Evolutionary conservation across 441 rosid species (phyloP), one percentile per base, ranked within the genome.

Genomic region (Breynia disticha): DNA sequence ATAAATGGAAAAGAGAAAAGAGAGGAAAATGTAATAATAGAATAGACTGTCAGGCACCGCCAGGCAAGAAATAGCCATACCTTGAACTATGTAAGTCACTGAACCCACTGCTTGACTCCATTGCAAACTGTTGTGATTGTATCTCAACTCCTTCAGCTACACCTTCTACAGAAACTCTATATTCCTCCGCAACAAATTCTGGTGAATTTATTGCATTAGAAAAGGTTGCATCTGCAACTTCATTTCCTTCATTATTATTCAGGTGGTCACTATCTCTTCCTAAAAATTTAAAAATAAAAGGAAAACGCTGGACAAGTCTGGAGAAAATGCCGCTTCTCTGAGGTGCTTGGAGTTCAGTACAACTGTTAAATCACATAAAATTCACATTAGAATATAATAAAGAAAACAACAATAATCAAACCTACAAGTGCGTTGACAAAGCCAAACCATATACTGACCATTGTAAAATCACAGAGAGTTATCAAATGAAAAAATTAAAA

Each of bases 221-320:
- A 19, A 39, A 41, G 19, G 42, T 46, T 5, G 54, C 61, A 51
- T 48, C 72, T 65, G 68, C 62, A 50, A 48, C 63, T 61, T 51
- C 64, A 42, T 57, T 67, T 55, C 52, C 69, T 58, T 67, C 59
- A 48, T 59, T 53, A 22, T 67, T 69, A 42, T 54, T 52, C 28
- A 71, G 58, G 50, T 70, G 76, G 50, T 66, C 68, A 53, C 64
- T 65, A 9, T 66, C 55, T 52, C 61, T 80, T 65, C 69, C 66
- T 32, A 83, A 72, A 55, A 91, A 48, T 59, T 77, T 75, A 56
- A 62, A 65, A 67, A 87, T 72, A 68, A 78, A 83, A 48, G 96
- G 95, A 49, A 86, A 67, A 69, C 63, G 79, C 64, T 55, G 71
- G 18, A 74, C 88, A 61, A 88, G 72, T 67, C 82, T 82, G 32